phyloP scores from a whole-genome alignment of 441 rosid species.

The Populus trichocarpa region DNA sequence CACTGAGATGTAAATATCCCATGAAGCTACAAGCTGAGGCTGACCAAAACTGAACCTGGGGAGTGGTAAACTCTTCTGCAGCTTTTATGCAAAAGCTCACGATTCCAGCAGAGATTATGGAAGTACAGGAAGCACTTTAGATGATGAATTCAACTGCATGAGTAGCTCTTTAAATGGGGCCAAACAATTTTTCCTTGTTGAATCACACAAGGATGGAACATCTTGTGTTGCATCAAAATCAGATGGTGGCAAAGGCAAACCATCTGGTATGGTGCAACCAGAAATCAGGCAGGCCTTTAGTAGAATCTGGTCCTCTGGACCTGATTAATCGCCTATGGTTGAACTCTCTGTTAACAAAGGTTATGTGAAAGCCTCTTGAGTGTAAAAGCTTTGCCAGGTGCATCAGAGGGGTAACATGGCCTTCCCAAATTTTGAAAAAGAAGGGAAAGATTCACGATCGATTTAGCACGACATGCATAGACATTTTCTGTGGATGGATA shows the following conservation, averaged over 20 bases:
- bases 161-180: slow-evolving; percentile 29
- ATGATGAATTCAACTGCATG: slow-evolving; percentile 13
- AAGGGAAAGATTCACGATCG: too few relatives aligned
- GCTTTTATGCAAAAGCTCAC: slow-evolving; percentile 24
- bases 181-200: slow-evolving; percentile 22
- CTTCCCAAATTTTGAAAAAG: neutral
- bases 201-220: slow-evolving; percentile 16
- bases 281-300: slow-evolving; percentile 20
- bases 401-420: slow-evolving; percentile 27
- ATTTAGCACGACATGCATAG: too few relatives aligned
- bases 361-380: slow-evolving; percentile 25
- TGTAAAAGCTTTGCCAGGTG: slow-evolving; percentile 26
- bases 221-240: slow-evolving; percentile 23
- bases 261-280: slow-evolving; percentile 27
- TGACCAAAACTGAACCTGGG: slow-evolving; percentile 24
- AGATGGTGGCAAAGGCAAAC: slow-evolving; percentile 9
- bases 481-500: too few relatives aligned
- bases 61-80: slow-evolving; percentile 21
- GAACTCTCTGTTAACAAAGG: slow-evolving; percentile 29
- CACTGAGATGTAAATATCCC: slow-evolving; percentile 9
- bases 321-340: slow-evolving; percentile 25
- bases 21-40: slow-evolving; percentile 26
- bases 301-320: slow-evolving; percentile 22
- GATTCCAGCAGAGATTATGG: slow-evolving; percentile 22
- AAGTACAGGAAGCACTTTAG: slow-evolving; percentile 22